Conservation (phyloP, 2,329 filamentous ascomycete genomes). For the Penicillium thymicola region DNA sequence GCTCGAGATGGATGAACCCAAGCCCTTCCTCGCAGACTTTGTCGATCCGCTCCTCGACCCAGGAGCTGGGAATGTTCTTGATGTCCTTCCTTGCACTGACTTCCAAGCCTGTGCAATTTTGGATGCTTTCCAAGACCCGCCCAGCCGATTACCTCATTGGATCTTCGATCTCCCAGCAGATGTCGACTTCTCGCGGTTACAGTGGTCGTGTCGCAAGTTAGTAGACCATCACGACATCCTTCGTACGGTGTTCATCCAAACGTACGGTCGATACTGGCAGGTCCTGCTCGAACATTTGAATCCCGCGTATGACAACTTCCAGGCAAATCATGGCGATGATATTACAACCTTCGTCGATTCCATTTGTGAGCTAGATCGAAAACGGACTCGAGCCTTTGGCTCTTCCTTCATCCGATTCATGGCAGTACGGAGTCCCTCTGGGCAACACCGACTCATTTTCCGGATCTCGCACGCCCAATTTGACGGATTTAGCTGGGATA, state of each 20-base stretch:
- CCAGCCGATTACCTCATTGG: background rate
- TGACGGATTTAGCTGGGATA: background rate
- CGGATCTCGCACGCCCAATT: background rate
- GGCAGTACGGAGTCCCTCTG: background rate
- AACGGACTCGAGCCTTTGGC: background rate
- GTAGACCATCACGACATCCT: background rate
- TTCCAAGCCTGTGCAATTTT: background rate
- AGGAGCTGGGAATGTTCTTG: background rate
- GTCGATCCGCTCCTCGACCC: background rate
- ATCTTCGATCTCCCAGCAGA: background rate
- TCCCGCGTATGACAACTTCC: background rate
- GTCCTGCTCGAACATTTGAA: background rate
- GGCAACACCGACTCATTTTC: background rate
- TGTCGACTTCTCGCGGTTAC: background rate
- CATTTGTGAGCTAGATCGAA: background rate
- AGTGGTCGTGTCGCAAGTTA: background rate
- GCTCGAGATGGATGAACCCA: background rate
- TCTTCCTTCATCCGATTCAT: background rate
- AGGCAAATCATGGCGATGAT: background rate
- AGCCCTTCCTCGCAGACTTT: background rate
- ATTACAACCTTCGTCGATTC: background rate
- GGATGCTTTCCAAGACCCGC: background rate
- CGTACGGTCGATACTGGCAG: background rate
- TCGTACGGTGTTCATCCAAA: background rate
- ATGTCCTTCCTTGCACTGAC: background rate